Conservation (phyloP, 306 rosid species). For the Begonia masoniana region DNA sequence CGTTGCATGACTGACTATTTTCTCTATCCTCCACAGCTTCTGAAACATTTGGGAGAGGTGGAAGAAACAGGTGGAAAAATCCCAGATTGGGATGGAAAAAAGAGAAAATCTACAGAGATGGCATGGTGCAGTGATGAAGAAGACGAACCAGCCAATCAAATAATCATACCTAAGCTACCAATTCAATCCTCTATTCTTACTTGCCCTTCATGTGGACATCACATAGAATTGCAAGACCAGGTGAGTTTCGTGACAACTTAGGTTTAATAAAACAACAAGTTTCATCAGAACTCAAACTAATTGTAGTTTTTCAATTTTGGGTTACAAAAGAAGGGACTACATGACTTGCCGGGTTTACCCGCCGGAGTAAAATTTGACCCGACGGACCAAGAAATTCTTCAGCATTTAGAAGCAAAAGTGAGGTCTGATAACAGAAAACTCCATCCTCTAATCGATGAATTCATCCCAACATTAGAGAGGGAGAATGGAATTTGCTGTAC, state of each 20-base stretch:
- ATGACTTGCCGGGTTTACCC: conserved; percentile 70
- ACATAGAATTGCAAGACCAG: conserved; percentile 50
- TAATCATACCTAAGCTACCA: conserved; percentile 8
- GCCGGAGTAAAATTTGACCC: conserved; percentile 96
- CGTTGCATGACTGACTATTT: too few relatives aligned
- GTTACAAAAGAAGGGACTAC: conserved; percentile 28
- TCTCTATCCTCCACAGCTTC: conserved; percentile 4
- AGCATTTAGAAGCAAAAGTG: conserved; percentile 80
- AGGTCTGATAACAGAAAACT: conserved; percentile 37
- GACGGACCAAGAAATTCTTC: conserved; percentile 63
- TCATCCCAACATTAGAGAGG: conserved; percentile 75
- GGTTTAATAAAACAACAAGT: background rate
- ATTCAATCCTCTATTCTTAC: conserved; percentile 9
- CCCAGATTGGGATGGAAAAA: conserved; percentile 21
- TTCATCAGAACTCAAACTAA: background rate
- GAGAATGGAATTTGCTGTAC: conserved; percentile 91
- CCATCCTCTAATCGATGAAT: conserved; percentile 78
- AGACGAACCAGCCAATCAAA: conserved; percentile 26
- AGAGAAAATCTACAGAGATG: conserved; percentile 27
- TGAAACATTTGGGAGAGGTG: conserved; percentile 18
- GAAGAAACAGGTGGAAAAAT: conserved; percentile 11
- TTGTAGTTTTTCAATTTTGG: background rate
- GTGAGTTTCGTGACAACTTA: conserved; percentile 11
- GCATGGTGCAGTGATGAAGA: conserved; percentile 59
- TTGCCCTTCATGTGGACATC: conserved; percentile 74